Conservation (phyloP, 2,329 filamentous ascomycete species). For the Tolypocladium tropicale region DNA sequence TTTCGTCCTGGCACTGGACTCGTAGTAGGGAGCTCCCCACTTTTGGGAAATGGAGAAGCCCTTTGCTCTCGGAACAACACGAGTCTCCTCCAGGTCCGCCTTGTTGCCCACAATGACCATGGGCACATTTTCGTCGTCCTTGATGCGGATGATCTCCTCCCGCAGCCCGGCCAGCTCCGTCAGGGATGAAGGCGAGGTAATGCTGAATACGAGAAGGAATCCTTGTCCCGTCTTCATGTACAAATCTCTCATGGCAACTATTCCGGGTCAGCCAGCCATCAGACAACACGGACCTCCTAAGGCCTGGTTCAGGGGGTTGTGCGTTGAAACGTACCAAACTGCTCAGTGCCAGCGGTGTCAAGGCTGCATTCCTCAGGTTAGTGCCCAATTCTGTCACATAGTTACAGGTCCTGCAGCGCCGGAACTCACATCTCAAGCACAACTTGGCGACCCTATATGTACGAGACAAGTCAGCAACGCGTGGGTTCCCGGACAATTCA, state of each 20-base stretch:
- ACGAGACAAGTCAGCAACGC: slow-evolving; percentile 17
- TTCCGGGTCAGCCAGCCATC: background rate
- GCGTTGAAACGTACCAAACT: slow-evolving; percentile 56
- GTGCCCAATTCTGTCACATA: background rate
- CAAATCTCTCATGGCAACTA: slow-evolving; percentile 61
- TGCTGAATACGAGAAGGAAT: slow-evolving; percentile 86
- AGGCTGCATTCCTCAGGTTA: slow-evolving; percentile 40
- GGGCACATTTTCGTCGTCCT: slow-evolving; percentile 74
- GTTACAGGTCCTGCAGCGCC: background rate
- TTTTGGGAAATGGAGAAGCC: slow-evolving; percentile 78
- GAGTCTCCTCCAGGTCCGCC: slow-evolving; percentile 78
- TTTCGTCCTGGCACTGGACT: slow-evolving; percentile 71
- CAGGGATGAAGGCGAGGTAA: slow-evolving; percentile 75
- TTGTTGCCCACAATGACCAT: slow-evolving; percentile 93
- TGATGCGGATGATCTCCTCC: slow-evolving; percentile 85
- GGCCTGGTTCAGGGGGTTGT: background rate
- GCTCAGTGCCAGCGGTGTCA: slow-evolving; percentile 84
- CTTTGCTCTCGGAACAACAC: slow-evolving; percentile 64
- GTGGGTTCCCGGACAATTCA: background rate
- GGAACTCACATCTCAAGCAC: slow-evolving; percentile 72
- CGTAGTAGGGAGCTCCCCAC: slow-evolving; percentile 87
- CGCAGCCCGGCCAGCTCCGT: slow-evolving; percentile 71
- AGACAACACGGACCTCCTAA: background rate
- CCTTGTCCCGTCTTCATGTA: slow-evolving; percentile 94
- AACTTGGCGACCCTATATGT: slow-evolving; percentile 66